Evolutionary conservation across 2,329 filamentous ascomycete genomes (phyloP), one percentile per base, ranked within the genome.

Genomic region (Curvularia lunata): DNA sequence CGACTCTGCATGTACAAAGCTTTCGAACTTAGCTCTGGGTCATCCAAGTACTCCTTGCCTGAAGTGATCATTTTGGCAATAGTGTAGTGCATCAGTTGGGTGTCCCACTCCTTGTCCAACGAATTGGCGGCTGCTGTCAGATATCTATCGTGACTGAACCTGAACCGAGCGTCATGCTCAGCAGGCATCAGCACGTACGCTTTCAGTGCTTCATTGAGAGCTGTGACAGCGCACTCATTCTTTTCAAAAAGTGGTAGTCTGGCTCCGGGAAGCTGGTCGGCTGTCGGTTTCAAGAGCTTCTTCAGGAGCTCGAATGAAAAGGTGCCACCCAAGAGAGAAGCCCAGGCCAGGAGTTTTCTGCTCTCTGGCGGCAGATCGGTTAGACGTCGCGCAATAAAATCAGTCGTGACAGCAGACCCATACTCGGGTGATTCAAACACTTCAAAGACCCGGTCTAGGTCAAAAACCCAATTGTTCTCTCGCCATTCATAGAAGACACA

Each of bases 401-500:
- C 89, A 40, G 88, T 91, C 61, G 93, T 90, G 12, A 96, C 84
- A 9, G 91, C 88, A 59, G 92, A 88, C 52, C 91, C 91, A 68
- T 92, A 89, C 56, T 88, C 86, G 48, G 92, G 88, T 42, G 88
- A 87, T 66, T 90, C 86, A 68, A 97, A 96, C 63, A 96, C 88
- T 46, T 89, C 87, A 70, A 97, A 97, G 1, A 97, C 86, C 63
- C 85, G 87, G 75, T 97, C 92, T 10, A 97, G 79, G 70, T 96
- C 90, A 72, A 89, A 97, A 27, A 69, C 48, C 94, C 94, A 98
- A 45, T 85, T 84, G 46, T 88, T 91, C 63, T 89, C 86, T 66
- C 87, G 88, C 83, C 95, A 97, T 61, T 92, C 92, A 75, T 96
- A 97, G 85, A 88, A 96, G 48, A 97, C 90, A 74, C 91, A 96